These are phyloP conservation scores for Pezicula rhizophila DNA, from an alignment of 2,329 filamentous ascomycete species.

Conservation along the genomic window DNA sequence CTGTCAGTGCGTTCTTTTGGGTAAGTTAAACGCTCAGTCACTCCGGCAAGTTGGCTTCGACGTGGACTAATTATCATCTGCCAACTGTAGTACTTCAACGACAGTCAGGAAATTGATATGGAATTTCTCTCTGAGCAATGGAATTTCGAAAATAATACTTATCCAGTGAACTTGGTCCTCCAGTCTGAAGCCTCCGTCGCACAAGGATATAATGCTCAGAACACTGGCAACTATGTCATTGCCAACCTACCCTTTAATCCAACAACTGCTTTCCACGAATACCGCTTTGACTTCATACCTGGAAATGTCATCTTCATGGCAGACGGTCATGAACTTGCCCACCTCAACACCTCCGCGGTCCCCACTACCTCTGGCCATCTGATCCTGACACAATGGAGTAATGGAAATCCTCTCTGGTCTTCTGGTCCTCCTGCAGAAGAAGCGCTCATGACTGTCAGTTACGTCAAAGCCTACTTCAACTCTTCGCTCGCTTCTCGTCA, in stretches of 20 bases:
- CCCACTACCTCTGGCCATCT: slow-evolving; percentile 59
- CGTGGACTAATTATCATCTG: background rate
- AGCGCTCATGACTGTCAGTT: slow-evolving; percentile 57
- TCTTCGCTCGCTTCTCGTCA: slow-evolving; percentile 41
- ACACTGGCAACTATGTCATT: slow-evolving; percentile 51
- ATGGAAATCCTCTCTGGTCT: slow-evolving; percentile 66
- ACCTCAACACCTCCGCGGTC: slow-evolving; percentile 49
- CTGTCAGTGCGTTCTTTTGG: slow-evolving; percentile 78
- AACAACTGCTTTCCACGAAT: slow-evolving; percentile 63
- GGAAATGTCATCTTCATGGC: slow-evolving; percentile 62
- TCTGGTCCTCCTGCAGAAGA: slow-evolving; percentile 61
- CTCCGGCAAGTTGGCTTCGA: too few relatives aligned
- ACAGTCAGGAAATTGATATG: slow-evolving; percentile 76
- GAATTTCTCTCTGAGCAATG: slow-evolving; percentile 69
- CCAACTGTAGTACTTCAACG: slow-evolving; percentile 59
- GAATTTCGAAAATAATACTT: slow-evolving; percentile 40
- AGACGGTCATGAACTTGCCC: slow-evolving; percentile 51
- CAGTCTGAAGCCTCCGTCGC: slow-evolving; percentile 56
- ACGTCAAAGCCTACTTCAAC: slow-evolving; percentile 78
- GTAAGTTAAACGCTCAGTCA: slow-evolving; percentile 33
- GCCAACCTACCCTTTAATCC: slow-evolving; percentile 61
- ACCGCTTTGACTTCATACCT: slow-evolving; percentile 69
- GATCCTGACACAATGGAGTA: slow-evolving; percentile 72
- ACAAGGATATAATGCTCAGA: slow-evolving; percentile 56
- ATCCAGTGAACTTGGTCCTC: slow-evolving; percentile 67